These are phyloP conservation scores for Aureobasidium sp. DNA, from an alignment of 2,329 filamentous ascomycete genomes.

Conservation along the genomic window DNA sequence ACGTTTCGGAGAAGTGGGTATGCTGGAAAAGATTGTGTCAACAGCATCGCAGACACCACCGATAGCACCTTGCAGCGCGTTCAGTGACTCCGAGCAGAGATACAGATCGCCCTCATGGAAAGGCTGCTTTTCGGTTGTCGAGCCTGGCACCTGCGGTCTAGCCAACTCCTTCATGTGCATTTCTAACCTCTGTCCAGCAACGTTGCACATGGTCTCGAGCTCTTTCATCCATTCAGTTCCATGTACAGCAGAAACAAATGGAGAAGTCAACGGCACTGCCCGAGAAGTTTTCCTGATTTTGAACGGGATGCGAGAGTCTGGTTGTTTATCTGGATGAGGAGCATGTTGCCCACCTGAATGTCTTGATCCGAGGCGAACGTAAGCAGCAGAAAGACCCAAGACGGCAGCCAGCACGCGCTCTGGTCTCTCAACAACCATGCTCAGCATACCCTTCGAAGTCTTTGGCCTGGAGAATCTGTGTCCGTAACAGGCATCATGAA, in stretches of 20 bases:
- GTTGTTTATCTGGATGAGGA: conserved; percentile 55
- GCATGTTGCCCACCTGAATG: conserved; percentile 65
- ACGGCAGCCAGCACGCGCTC: conserved; percentile 82
- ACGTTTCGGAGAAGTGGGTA: conserved; percentile 37
- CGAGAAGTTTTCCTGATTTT: conserved; percentile 75
- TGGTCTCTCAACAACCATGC: conserved; percentile 84
- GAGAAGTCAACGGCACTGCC: conserved; percentile 61
- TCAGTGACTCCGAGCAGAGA: conserved; percentile 74
- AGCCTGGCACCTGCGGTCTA: conserved; percentile 34
- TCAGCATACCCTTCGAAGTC: conserved; percentile 62
- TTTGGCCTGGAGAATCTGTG: conserved; percentile 83
- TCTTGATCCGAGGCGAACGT: conserved; percentile 79
- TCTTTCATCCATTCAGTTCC: conserved; percentile 91
- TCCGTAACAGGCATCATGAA: conserved; percentile 92
- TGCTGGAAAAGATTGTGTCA: conserved; percentile 63
- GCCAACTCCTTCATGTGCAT: conserved; percentile 70
- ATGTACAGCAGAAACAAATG: conserved; percentile 83
- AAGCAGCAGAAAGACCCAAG: conserved; percentile 76
- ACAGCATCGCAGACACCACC: conserved; percentile 92
- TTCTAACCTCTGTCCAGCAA: conserved; percentile 70
- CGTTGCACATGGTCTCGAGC: conserved; percentile 73
- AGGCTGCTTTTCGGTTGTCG: conserved; percentile 52
- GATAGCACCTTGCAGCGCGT: conserved; percentile 82
- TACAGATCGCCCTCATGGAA: conserved; percentile 90
- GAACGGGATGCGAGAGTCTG: conserved; percentile 61